A percentile compares a stretch with the other conserved stretches of the same genome.
Conservation (phyloP, 305 asterid species). For the Fraxinus greggii region DNA sequence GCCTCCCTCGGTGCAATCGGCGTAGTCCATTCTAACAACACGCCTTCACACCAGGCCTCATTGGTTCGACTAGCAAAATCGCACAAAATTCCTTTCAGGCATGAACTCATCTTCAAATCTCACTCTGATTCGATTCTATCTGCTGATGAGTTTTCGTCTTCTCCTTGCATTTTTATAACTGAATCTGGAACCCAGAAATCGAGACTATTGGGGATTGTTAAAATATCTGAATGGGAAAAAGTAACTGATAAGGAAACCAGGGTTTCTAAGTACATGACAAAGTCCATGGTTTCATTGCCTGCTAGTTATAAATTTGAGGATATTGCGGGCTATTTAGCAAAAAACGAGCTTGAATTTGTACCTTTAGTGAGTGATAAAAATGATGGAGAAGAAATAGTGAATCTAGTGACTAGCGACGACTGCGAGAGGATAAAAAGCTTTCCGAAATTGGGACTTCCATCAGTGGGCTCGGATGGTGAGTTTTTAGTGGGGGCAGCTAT, state of each 20-base stretch:
- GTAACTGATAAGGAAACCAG: constrained; percentile 48
- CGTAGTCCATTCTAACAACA: constrained; percentile 70
- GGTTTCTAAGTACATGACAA: constrained; percentile 59
- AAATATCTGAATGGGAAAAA: constrained; percentile 59
- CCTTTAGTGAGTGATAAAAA: constrained; percentile 49
- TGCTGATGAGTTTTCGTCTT: constrained; percentile 46
- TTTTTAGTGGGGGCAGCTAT: constrained; percentile 87
- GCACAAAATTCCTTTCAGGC: constrained; percentile 60
- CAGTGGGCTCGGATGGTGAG: constrained; percentile 60
- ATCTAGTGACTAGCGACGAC: constrained; percentile 53
- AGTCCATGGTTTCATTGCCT: constrained; percentile 44
- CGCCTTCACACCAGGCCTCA: constrained; percentile 50
- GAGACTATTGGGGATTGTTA: constrained; percentile 57
- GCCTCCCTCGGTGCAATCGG: constrained; percentile 82
- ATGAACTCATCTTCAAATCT: constrained; percentile 46
- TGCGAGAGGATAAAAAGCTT: constrained; percentile 59
- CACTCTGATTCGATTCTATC: constrained; percentile 57
- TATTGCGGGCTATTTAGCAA: constrained; percentile 71
- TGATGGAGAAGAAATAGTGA: constrained; percentile 54
- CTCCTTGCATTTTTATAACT: constrained; percentile 67
- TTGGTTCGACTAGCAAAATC: constrained; percentile 63
- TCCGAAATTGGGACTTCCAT: constrained; percentile 79
- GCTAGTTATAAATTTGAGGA: constrained; percentile 63
- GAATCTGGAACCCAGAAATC: constrained; percentile 49
- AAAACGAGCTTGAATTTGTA: constrained; percentile 49